Base-by-base conservation (phyloP, 257 asterid genomes). In the Lantana camara region DNA sequence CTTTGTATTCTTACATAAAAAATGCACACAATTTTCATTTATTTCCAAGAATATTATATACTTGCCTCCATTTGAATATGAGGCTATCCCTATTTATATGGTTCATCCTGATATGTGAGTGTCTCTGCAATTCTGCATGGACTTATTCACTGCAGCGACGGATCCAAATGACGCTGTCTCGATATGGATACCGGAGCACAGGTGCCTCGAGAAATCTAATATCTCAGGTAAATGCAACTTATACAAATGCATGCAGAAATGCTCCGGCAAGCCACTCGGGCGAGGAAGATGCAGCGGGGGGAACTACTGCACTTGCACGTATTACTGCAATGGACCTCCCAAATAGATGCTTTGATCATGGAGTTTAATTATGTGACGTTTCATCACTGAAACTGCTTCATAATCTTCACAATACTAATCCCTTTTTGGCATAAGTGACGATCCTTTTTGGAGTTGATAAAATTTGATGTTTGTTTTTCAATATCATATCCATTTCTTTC, bases 151-250 rank as follows among this genome's bases (percentile, higher is more conserved):
- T 46, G 56, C 75, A 66, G 64, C 41, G 0, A 15, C 48, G 16
- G 46, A 52, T 14, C 15, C 47, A 44, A 22, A 22, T 21, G 66
- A 63, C 27, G 73, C 50, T 10, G 8, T n/a, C 61, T 22, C 77
- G 5, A 60, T 47, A 4, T 70, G 80, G 82, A 69, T 80, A 46
- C 85, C 85, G 3, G 82, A 80, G 74, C 85, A 80, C 44, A 68
- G 74, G 62, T 80, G 85, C 62, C 20, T 37, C 27, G 56, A 46
- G 40, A 59, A 37, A 7, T 20, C 19, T 10, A 16, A 9, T n/a
- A n/a, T n/a, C 9, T 32, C 63, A 1, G 58, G 53, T 16, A 73
- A 60, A 38, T 80, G 85, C 22, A 8, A 67, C n/a, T 35, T 54
- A 2, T 16, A 61, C 34, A 56, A 48, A 44, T 79, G 85, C 56